These are phyloP conservation scores for Hsuehochloa calcarea DNA, from an alignment of 176 grass and related monocot species.

Conservation along the genomic window DNA sequence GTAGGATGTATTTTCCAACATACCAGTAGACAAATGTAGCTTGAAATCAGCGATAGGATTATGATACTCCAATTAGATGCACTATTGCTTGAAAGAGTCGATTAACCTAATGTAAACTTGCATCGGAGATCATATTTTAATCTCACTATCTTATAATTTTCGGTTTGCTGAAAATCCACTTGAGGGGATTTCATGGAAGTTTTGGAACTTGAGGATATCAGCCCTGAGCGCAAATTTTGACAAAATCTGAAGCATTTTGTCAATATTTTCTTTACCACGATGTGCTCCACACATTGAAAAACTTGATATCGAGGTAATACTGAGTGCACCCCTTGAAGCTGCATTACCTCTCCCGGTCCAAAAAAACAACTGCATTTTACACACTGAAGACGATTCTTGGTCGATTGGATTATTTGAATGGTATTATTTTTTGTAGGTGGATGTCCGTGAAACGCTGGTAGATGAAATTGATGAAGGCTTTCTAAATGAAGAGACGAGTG, in stretches of 20 bases:
- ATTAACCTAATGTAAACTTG: neutral
- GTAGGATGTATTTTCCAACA: neutral
- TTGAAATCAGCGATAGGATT: neutral
- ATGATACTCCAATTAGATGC: neutral
- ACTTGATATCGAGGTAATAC: neutral
- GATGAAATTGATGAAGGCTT: neutral
- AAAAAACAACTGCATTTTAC: neutral
- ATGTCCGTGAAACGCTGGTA: neutral
- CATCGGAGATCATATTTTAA: neutral
- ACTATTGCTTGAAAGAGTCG: neutral
- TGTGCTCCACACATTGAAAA: neutral
- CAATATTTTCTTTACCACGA: neutral
- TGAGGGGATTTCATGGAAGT: neutral
- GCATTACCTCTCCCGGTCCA: too few species aligned
- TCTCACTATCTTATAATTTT: neutral
- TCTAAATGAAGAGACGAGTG: neutral
- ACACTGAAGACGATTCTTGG: neutral
- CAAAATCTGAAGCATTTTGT: slow-evolving; percentile 3
- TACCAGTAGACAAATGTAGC: neutral
- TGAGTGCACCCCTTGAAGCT: neutral
- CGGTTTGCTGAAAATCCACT: neutral
- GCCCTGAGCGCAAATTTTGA: neutral
- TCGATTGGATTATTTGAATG: neutral
- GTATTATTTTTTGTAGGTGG: neutral
- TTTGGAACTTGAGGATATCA: neutral